phyloP scores from a whole-genome alignment of 2,329 filamentous ascomycete species.

The Trichoderma sp. region DNA sequence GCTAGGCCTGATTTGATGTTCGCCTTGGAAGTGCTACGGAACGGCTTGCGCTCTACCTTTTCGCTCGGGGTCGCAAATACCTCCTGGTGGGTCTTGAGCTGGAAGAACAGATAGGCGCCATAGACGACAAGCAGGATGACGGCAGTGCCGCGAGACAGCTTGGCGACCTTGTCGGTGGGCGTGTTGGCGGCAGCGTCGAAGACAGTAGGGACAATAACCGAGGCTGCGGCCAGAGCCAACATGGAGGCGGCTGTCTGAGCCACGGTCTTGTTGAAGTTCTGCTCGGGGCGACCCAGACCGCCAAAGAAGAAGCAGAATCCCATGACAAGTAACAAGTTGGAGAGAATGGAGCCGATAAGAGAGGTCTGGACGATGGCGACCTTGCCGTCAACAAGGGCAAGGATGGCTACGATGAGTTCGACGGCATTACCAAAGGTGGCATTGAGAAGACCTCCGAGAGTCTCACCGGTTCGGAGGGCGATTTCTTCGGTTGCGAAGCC shows the following conservation, averaged over 20 bases:
- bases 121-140: constrained; percentile 85
- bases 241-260: constrained; percentile 85
- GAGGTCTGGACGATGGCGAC: constrained; percentile 89
- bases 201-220: constrained; percentile 85
- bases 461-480: constrained; percentile 76
- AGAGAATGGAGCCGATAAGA: constrained; percentile 85
- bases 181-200: constrained; percentile 59
- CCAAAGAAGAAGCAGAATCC: constrained; percentile 93
- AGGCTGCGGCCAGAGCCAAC: constrained; percentile 74
- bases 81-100: constrained; percentile 77
- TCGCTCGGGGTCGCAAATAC: constrained; percentile 79
- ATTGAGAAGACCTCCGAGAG: constrained; percentile 83
- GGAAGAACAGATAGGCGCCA: constrained; percentile 80
- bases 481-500: constrained; percentile 90
- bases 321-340: constrained; percentile 83
- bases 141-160: constrained; percentile 68
- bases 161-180: constrained; percentile 50
- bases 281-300: constrained; percentile 73
- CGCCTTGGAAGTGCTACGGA: constrained; percentile 28
- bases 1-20: constrained; percentile 41
- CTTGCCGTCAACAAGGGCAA: constrained; percentile 72
- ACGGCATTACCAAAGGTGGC: constrained; percentile 92
- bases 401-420: constrained; percentile 83
- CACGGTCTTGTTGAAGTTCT: constrained; percentile 89
- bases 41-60: constrained; percentile 66